Conservation (phyloP, 768 basidiomycete species). For the Cystobasidium tubakii region DNA sequence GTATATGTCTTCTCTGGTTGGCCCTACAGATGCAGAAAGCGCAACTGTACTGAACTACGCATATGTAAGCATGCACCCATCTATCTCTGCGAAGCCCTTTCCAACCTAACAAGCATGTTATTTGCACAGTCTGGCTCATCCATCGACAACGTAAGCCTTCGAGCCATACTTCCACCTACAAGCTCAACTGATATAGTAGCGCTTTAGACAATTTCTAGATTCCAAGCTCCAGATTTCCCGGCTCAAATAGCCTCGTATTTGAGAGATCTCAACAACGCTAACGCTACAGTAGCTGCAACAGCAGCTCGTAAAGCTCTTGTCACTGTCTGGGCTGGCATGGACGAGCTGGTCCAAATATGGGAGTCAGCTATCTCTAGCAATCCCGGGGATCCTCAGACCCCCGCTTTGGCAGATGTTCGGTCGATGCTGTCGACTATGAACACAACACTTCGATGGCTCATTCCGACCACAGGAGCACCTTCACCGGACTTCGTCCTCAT, state of each 20-base stretch:
- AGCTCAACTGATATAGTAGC: background rate
- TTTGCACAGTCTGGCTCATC: conserved; percentile 9
- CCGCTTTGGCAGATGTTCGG: conserved; percentile 7
- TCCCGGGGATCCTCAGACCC: background rate
- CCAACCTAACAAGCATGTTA: background rate
- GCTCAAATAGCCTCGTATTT: conserved; percentile 19
- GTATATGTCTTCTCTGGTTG: conserved; percentile 15
- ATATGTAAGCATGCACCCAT: background rate
- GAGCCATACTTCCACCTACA: background rate
- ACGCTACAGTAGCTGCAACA: conserved; percentile 27
- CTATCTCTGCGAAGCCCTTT: background rate
- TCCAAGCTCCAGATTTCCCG: conserved; percentile 11
- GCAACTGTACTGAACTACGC: conserved; percentile 20
- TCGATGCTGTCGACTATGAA: conserved; percentile 12
- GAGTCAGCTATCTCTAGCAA: conserved; percentile 7
- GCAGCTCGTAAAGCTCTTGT: conserved; percentile 20
- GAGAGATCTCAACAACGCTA: conserved; percentile 12
- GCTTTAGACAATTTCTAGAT: background rate
- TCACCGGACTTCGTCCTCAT: conserved; percentile 23
- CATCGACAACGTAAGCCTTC: conserved; percentile 20
- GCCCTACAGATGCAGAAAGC: background rate
- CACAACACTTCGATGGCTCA: conserved; percentile 14
- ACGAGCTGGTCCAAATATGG: conserved; percentile 24
- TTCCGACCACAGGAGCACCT: background rate
- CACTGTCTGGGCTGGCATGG: conserved; percentile 32